phyloP scores from a whole-genome alignment of 2,329 filamentous ascomycete genomes.

The Epichloe sylvatica region DNA sequence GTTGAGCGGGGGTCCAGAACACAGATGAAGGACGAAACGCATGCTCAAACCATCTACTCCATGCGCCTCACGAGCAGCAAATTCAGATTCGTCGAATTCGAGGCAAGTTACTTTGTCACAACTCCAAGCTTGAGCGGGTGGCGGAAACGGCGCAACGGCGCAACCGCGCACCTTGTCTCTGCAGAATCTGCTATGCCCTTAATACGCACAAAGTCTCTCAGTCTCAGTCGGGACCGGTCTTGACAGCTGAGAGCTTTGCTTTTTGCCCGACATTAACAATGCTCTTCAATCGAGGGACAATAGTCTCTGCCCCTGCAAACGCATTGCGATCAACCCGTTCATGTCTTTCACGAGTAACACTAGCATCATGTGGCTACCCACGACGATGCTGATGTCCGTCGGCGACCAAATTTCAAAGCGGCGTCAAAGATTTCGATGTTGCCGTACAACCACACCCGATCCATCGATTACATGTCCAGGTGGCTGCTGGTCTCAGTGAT shows the following conservation, averaged over 20 bases:
- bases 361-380: constrained; percentile 3
- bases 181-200: not conserved
- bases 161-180: not conserved
- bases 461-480: not conserved
- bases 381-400: constrained; percentile 1
- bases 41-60: not conserved
- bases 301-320: not conserved
- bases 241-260: not conserved
- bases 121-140: not conserved
- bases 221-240: not conserved
- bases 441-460: constrained; percentile 2
- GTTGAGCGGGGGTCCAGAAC: no score
- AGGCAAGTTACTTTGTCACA: no score
- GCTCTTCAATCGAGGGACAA: constrained; percentile 1
- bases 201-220: not conserved
- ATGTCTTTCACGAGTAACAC: not conserved
- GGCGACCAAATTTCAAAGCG: not conserved
- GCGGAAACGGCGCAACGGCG: no score
- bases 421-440: not conserved
- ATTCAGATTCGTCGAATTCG: not conserved
- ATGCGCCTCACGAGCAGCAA: not conserved
- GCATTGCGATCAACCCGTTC: not conserved
- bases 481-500: not conserved
- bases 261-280: not conserved
- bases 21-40: no score